Base-by-base conservation (phyloP, 495 filamentous ascomycete genomes). In the Tuber borchii region DNA sequence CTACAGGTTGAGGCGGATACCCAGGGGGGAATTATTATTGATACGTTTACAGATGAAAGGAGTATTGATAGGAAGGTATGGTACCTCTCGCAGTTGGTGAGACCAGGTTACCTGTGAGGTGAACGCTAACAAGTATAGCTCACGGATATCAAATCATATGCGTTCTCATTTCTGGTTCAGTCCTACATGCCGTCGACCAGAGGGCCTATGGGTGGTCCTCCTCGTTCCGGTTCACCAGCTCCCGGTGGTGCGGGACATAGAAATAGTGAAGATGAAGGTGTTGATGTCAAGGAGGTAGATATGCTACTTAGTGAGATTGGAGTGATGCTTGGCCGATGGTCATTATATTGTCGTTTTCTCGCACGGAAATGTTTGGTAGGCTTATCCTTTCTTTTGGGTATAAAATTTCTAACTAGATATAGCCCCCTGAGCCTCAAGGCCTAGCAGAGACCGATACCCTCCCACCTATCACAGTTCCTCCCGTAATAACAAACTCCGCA, bases 211-310 rank as follows among this genome's bases (percentile, higher is more conserved):
- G 82, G 74, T 37, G 81, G 73, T 68, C 74, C 70, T 74, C 73
- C 75, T 75, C 83, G 71, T 74, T 84, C 89, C 8, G 86, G 84
- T 39, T 94, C 93, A 7, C 93, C 93, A 14, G 91, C 91, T 19
- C 83, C 85, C 6, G 90, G 89, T 22, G 85, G 86, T 19, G 87
- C 85, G 1, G 82, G 83, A 31, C 84, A 85, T 44, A 85, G 87
- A 37, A 86, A 86, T 42, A 89, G 87, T 79, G 93, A 97, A 76
- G 95, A 98, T 76, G 96, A 97, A 80, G 92, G 91, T 0, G 92
- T 97, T 26, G 93, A 97, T 78, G 95, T 97, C 90, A 97, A 93
- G 82, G 95, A 97, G 83, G 88, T 97, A 26, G 94, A 98, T 80
- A 90, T 89, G 8, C 84, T 98, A 16, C 86, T 98, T 16, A 92